phyloP scores from a whole-genome alignment of 306 rosid species.

The Rubus parviflorus region DNA sequence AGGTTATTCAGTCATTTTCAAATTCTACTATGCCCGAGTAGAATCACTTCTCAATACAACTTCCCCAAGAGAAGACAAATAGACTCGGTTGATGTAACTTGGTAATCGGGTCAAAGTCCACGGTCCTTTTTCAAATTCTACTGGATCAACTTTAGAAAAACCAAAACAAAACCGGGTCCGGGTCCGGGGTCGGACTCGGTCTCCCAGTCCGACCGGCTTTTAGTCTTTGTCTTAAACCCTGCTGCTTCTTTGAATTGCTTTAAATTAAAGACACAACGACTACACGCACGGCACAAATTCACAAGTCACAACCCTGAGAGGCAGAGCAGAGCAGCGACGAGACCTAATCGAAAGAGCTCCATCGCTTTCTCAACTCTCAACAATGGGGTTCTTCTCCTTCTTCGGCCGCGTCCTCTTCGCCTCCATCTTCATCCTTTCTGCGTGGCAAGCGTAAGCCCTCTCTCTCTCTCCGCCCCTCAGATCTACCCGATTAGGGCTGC shows the following conservation, averaged over 20 bases:
- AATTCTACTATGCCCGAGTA: not conserved
- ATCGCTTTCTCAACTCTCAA: slow-evolving; percentile 1
- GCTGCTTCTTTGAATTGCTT: not conserved
- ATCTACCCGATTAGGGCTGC: slow-evolving; percentile 31
- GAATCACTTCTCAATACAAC: not conserved
- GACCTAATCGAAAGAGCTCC: not conserved
- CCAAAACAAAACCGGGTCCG: not conserved
- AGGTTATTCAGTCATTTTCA: not conserved
- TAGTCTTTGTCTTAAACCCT: not conserved
- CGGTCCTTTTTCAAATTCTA: not conserved
- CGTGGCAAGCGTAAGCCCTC: slow-evolving; percentile 71
- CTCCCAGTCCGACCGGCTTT: not conserved
- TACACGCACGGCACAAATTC: not conserved
- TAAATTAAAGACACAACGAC: slow-evolving; percentile 14
- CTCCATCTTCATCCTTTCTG: slow-evolving; percentile 87
- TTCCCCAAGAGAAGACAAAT: not conserved
- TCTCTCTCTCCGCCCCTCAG: slow-evolving; percentile 21
- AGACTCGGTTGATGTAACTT: slow-evolving; percentile 9
- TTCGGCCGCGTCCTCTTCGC: slow-evolving; percentile 91
- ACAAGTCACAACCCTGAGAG: not conserved
- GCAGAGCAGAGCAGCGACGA: no score
- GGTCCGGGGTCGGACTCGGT: not conserved
- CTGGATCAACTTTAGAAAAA: no score
- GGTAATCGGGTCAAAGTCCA: slow-evolving; percentile 11
- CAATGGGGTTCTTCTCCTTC: slow-evolving; percentile 80